Conservation (phyloP, 2,329 filamentous ascomycete species). For the Neonectria punicea region DNA sequence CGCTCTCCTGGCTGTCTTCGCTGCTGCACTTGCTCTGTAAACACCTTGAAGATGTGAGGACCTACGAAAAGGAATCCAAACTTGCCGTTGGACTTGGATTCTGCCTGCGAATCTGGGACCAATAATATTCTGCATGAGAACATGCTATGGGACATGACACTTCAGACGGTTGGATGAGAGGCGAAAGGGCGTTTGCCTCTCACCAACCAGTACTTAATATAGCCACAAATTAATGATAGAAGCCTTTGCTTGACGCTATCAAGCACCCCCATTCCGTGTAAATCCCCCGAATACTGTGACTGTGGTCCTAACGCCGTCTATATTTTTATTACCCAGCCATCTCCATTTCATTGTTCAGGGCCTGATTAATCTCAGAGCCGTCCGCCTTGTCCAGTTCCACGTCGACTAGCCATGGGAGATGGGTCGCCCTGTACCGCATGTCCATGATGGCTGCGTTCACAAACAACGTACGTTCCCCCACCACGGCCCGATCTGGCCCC, state of each 20-base stretch:
- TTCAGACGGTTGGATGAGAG: conserved; percentile 11
- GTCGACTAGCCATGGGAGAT: conserved; percentile 65
- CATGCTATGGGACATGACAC: conserved; percentile 9
- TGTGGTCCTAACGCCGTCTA: background rate
- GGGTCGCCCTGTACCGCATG: conserved; percentile 51
- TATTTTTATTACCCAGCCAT: background rate
- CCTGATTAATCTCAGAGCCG: background rate
- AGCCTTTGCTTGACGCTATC: conserved; percentile 24
- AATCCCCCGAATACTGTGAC: background rate
- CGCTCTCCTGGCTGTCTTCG: conserved; percentile 45
- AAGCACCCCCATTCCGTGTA: conserved; percentile 11
- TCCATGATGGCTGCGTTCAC: conserved; percentile 68
- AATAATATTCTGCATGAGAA: conserved; percentile 14
- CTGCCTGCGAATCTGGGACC: background rate
- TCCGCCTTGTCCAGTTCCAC: conserved; percentile 51
- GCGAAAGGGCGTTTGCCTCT: background rate
- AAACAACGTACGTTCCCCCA: conserved; percentile 64
- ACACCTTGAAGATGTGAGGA: conserved; percentile 3
- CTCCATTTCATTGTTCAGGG: background rate
- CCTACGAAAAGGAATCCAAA: background rate
- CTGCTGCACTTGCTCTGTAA: conserved; percentile 49
- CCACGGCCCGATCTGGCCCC: conserved; percentile 45
- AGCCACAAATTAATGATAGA: conserved; percentile 31
- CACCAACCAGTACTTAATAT: conserved; percentile 21
- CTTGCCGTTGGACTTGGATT: background rate